Conservation (phyloP, 768 basidiomycete genomes). For the Clitopilus hobsonii region DNA sequence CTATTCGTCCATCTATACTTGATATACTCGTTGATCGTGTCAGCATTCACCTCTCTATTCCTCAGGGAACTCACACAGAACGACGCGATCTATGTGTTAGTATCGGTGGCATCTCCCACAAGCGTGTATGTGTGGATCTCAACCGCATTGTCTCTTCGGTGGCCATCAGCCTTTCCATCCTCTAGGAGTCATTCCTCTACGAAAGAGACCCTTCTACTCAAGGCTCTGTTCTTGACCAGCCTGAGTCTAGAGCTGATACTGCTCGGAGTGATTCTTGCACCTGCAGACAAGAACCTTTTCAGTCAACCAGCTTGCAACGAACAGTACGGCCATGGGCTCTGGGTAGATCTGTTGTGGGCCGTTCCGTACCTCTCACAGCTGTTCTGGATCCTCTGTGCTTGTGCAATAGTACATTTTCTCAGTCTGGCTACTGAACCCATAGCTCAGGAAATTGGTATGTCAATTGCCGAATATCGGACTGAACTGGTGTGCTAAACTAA, state of each 20-base stretch:
- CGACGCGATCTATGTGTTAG: conserved; percentile 14
- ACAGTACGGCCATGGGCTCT: conserved; percentile 1
- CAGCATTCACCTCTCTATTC: conserved; percentile 3
- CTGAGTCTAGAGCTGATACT: conserved; percentile 1
- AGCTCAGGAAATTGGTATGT: too few species aligned
- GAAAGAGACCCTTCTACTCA: background rate
- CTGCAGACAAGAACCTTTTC: background rate
- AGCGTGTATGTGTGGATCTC: conserved; percentile 11
- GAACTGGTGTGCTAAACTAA: background rate
- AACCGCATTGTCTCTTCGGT: background rate
- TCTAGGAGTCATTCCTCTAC: background rate
- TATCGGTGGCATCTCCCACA: conserved; percentile 11
- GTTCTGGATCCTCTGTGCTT: conserved; percentile 1
- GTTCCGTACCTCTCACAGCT: conserved; percentile 1
- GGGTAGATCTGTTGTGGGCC: conserved; percentile 5
- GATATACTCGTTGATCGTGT: conserved; percentile 12
- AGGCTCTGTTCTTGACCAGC: conserved; percentile 1
- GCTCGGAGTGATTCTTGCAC: background rate
- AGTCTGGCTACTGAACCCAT: too few species aligned
- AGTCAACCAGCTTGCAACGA: conserved; percentile 7
- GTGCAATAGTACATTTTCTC: too few species aligned
- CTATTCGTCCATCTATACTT: conserved; percentile 12
- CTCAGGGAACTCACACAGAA: conserved; percentile 10
- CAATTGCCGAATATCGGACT: too few species aligned
- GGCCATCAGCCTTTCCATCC: background rate